Conservation (phyloP, 768 basidiomycete species). For the Exidia glandulosa region DNA sequence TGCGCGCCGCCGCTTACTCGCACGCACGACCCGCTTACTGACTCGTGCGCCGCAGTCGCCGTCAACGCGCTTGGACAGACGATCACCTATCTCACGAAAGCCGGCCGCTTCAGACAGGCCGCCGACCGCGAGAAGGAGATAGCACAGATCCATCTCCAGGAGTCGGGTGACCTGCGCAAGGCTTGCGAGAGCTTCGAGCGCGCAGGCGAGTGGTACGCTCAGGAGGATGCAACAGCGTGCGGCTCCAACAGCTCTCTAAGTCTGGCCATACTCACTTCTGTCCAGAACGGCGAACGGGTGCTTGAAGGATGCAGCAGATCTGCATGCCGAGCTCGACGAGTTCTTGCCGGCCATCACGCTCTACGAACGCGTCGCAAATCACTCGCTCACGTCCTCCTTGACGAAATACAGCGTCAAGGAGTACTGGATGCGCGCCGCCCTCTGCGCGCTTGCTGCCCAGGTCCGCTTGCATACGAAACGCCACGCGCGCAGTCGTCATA, state of each 20-base stretch:
- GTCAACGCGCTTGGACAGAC: slow-evolving; percentile 79
- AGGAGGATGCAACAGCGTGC: slow-evolving; percentile 94
- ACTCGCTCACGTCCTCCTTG: slow-evolving; percentile 65
- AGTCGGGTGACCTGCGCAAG: slow-evolving; percentile 63
- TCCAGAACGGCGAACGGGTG: slow-evolving; percentile 87
- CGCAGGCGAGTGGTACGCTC: slow-evolving; percentile 95
- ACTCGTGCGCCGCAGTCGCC: slow-evolving; percentile 48
- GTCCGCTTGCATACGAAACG: slow-evolving; percentile 34
- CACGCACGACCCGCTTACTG: neutral
- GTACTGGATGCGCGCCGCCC: slow-evolving; percentile 79
- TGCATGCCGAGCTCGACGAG: slow-evolving; percentile 81
- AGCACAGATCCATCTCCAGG: slow-evolving; percentile 84
- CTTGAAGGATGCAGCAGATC: slow-evolving; percentile 93
- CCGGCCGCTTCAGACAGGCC: slow-evolving; percentile 91
- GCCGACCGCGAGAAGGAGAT: slow-evolving; percentile 98
- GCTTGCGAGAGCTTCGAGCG: slow-evolving; percentile 86
- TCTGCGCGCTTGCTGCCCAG: slow-evolving; percentile 81
- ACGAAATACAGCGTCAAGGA: slow-evolving; percentile 99
- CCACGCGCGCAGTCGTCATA: neutral
- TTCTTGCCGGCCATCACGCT: slow-evolving; percentile 75
- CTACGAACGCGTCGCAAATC: slow-evolving; percentile 84
- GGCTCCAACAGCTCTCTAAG: slow-evolving; percentile 18
- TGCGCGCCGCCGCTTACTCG: slow-evolving; percentile 32
- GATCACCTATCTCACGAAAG: slow-evolving; percentile 68
- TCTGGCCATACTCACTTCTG: slow-evolving; percentile 1